Evolutionary conservation across 495 filamentous ascomycete species (phyloP).

Genomic region (Letharia lupina): DNA sequence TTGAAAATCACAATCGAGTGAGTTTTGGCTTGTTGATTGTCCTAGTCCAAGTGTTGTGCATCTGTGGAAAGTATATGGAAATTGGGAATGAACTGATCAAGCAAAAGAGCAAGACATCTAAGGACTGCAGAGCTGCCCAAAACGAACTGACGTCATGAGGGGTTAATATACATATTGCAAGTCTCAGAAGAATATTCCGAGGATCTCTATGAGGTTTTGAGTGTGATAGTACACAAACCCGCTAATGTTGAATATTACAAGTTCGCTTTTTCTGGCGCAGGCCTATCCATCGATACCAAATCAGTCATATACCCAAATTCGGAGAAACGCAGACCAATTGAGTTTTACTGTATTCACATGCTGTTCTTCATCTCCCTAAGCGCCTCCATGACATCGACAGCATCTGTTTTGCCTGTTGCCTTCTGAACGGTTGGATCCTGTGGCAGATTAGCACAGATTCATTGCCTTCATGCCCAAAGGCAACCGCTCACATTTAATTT

Average conservation of each 20-base stretch:
- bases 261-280: slow-evolving; percentile 3
- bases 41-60: background rate
- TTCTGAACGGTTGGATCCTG: slow-evolving; percentile 81
- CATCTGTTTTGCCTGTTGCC: slow-evolving; percentile 71
- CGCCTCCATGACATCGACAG: slow-evolving; percentile 77
- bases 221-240: background rate
- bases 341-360: slow-evolving; percentile 30
- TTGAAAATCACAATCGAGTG: background rate
- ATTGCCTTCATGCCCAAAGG: background rate
- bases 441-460: background rate
- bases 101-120: background rate
- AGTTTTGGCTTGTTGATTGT: background rate
- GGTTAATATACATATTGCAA: slow-evolving; percentile 1
- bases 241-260: background rate
- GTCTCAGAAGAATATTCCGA: background rate
- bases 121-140: background rate
- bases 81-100: background rate
- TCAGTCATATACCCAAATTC: background rate
- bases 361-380: slow-evolving; percentile 91
- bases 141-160: slow-evolving; percentile 21
- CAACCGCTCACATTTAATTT: slow-evolving; percentile 57
- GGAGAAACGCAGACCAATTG: background rate
- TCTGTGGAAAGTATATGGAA: background rate
- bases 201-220: background rate
- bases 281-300: background rate